Evolutionary conservation across 805 yeast species (phyloP).

Genomic region (Lachancea quebecensis): DNA sequence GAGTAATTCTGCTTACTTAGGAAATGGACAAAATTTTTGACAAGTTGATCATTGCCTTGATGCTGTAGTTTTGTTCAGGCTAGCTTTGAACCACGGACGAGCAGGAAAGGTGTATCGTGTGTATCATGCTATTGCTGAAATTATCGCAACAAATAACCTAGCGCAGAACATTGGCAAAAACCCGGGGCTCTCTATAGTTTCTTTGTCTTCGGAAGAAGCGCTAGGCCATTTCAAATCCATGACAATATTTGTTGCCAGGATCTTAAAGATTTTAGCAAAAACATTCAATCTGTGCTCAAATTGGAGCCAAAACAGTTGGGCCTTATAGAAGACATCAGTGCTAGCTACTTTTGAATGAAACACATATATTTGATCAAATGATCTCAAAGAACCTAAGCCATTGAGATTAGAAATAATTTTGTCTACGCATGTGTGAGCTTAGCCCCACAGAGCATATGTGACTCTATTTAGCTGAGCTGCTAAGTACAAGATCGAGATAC

Average conservation of each 20-base stretch:
- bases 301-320: conserved; percentile 24
- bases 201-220: neutral
- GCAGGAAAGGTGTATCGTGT: conserved; percentile 24
- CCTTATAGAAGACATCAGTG: conserved; percentile 22
- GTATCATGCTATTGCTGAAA: conserved; percentile 26
- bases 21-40: conserved; percentile 32
- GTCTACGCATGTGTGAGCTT: too few relatives aligned
- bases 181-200: conserved; percentile 4
- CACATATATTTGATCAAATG: neutral
- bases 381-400: too few relatives aligned
- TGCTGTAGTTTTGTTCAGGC: conserved; percentile 28
- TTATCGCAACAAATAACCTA: conserved; percentile 21
- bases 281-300: conserved; percentile 19
- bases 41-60: conserved; percentile 30
- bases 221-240: neutral
- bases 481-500: too few relatives aligned
- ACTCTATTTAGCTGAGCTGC: too few relatives aligned
- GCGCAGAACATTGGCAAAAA: conserved; percentile 24
- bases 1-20: conserved; percentile 32
- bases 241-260: conserved; percentile 1
- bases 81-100: conserved; percentile 24
- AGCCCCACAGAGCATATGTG: too few relatives aligned
- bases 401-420: too few relatives aligned
- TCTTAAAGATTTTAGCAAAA: conserved; percentile 12
- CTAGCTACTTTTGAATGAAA: conserved; percentile 9